A percentile compares a stretch with the other conserved stretches of the same genome.
Conservation (phyloP, 1,284 basidiomycete species). For the Kwoniella shivajii region DNA sequence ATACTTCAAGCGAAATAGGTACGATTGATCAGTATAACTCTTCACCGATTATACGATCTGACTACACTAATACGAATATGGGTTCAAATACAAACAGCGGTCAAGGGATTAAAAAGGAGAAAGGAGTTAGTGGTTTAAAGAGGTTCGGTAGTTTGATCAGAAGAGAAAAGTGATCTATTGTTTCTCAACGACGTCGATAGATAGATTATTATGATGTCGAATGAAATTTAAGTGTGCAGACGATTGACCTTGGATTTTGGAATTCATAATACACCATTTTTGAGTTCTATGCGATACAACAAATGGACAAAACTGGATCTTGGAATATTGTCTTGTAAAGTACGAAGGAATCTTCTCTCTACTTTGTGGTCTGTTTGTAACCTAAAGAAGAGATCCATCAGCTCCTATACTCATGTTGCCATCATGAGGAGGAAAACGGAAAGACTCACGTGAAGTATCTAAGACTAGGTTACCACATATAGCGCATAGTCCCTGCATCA, state of each 20-base stretch:
- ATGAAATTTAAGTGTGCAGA: too few species aligned
- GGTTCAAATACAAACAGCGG: not conserved
- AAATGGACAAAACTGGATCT: too few species aligned
- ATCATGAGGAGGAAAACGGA: not conserved
- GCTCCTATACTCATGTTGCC: too few species aligned
- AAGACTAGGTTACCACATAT: conserved; percentile 53
- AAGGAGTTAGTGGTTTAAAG: conserved; percentile 29
- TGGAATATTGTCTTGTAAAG: too few species aligned
- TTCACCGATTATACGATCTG: not conserved
- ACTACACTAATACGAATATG: too few species aligned
- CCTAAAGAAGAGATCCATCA: conserved; percentile 17
- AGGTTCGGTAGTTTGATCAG: conserved; percentile 43
- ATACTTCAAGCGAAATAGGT: conserved; percentile 6
- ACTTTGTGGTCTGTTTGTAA: conserved; percentile 49
- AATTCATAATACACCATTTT: too few species aligned
- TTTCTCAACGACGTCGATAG: not conserved
- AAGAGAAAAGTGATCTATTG: conserved; percentile 12
- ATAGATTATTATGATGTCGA: not conserved
- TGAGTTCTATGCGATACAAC: too few species aligned
- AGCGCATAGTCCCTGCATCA: conserved; percentile 45
- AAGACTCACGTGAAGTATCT: conserved; percentile 42
- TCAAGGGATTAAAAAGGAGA: conserved; percentile 3
- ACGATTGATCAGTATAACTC: not conserved
- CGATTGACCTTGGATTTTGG: too few species aligned
- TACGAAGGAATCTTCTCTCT: not conserved